Evolutionary conservation across 2,329 filamentous ascomycete genomes (phyloP).

Genomic region (Hymenoscyphus occultus): DNA sequence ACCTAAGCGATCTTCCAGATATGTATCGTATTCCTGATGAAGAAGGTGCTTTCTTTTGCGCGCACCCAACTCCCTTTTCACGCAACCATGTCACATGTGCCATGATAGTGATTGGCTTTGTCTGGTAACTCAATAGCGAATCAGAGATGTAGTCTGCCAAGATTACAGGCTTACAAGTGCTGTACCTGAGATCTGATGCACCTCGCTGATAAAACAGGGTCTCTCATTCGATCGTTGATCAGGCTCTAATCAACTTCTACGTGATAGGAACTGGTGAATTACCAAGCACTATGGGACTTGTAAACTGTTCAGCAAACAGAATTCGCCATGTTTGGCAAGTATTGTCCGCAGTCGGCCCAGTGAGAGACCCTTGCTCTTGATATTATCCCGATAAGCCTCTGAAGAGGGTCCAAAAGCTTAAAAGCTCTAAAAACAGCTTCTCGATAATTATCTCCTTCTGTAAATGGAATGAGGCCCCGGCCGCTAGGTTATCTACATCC

Average conservation of each 20-base stretch:
- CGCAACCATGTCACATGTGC: slow-evolving; percentile 11
- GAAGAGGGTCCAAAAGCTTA: slow-evolving; percentile 6
- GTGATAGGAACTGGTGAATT: background rate
- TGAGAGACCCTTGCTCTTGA: slow-evolving; percentile 13
- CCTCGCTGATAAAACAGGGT: slow-evolving; percentile 10
- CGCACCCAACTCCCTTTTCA: slow-evolving; percentile 8
- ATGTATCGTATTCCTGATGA: slow-evolving; percentile 6
- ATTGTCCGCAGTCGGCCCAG: slow-evolving; percentile 7
- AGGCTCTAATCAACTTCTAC: slow-evolving; percentile 1
- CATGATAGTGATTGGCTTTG: background rate
- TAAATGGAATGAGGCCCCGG: slow-evolving; percentile 15
- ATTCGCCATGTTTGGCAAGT: background rate
- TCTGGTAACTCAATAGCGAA: slow-evolving; percentile 15
- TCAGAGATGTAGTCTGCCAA: slow-evolving; percentile 9
- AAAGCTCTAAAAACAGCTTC: slow-evolving; percentile 12
- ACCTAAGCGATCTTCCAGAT: background rate
- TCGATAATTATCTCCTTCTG: slow-evolving; percentile 21
- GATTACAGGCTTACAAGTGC: slow-evolving; percentile 4
- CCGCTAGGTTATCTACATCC: slow-evolving; percentile 10
- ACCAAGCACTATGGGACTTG: background rate
- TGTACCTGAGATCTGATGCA: slow-evolving; percentile 19
- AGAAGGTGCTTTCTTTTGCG: slow-evolving; percentile 2
- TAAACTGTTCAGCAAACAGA: background rate
- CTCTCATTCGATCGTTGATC: slow-evolving; percentile 26
- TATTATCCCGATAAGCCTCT: slow-evolving; percentile 19